A percentile compares a stretch with the other conserved stretches of the same genome.
These are phyloP conservation scores for Colletotrichum karsti DNA, from an alignment of 2,329 filamentous ascomycete species.

Conservation along the genomic window DNA sequence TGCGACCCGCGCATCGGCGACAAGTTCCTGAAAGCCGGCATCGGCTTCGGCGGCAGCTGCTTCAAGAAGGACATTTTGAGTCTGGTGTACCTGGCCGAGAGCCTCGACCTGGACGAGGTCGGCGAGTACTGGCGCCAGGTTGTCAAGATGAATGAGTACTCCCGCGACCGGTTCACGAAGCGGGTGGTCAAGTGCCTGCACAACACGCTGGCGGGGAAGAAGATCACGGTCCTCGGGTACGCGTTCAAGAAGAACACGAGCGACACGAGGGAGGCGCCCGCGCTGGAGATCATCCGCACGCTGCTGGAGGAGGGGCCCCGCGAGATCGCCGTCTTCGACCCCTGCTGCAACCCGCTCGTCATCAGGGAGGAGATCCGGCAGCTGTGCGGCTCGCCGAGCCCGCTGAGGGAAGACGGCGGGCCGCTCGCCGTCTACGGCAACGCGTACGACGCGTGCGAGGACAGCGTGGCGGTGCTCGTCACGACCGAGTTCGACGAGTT, in stretches of 20 bases:
- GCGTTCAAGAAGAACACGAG: constrained; percentile 84
- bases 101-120: constrained; percentile 74
- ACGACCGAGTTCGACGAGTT: constrained; percentile 67
- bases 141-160: constrained; percentile 79
- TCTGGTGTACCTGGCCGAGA: constrained; percentile 78
- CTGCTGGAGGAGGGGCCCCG: constrained; percentile 71
- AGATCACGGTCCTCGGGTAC: constrained; percentile 76
- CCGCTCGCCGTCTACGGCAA: constrained; percentile 57
- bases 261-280: constrained; percentile 76
- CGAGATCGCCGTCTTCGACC: constrained; percentile 75
- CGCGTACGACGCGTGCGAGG: constrained; percentile 56
- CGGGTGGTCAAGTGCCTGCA: constrained; percentile 73
- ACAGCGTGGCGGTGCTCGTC: constrained; percentile 59
- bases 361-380: constrained; percentile 58
- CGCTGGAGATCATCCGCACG: constrained; percentile 71
- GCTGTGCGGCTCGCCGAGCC: constrained; percentile 41
- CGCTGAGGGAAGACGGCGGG: constrained; percentile 46
- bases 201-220: constrained; percentile 75
- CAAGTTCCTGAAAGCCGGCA: constrained; percentile 76
- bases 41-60: constrained; percentile 83
- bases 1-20: constrained; percentile 76
- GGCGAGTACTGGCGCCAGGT: constrained; percentile 80
- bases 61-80: constrained; percentile 84
- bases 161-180: constrained; percentile 72
- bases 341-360: constrained; percentile 62